Conservation (phyloP, 2,329 filamentous ascomycete species). For the Gaeumannomyces tritici region DNA sequence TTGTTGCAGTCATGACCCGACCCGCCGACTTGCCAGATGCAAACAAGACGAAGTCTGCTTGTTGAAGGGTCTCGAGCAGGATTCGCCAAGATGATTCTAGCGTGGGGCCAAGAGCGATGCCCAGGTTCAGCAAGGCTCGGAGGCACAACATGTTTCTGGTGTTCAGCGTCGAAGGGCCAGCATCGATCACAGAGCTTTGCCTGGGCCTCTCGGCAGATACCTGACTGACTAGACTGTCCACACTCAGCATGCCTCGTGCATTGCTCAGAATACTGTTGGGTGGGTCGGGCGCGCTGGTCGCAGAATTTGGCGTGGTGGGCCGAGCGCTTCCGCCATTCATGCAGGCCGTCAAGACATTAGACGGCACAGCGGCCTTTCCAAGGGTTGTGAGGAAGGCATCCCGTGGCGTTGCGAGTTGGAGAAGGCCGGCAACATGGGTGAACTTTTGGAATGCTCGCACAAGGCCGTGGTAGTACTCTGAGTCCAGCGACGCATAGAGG, state of each 20-base stretch:
- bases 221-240: slow-evolving; percentile 58
- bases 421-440: slow-evolving; percentile 83
- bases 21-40: slow-evolving; percentile 47
- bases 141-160: slow-evolving; percentile 86
- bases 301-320: slow-evolving; percentile 31
- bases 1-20: slow-evolving; percentile 36
- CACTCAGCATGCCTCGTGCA: slow-evolving; percentile 61
- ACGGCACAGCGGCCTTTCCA: slow-evolving; percentile 84
- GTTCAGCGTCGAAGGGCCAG: slow-evolving; percentile 51
- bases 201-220: slow-evolving; percentile 49
- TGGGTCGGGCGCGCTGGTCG: slow-evolving; percentile 31
- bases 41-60: slow-evolving; percentile 81
- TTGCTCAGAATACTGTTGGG: slow-evolving; percentile 56
- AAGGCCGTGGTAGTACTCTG: slow-evolving; percentile 85
- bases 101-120: slow-evolving; percentile 87
- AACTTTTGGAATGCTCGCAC: slow-evolving; percentile 93
- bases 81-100: slow-evolving; percentile 82
- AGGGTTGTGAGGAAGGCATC: slow-evolving; percentile 93
- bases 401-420: slow-evolving; percentile 74
- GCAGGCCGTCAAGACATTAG: slow-evolving; percentile 59
- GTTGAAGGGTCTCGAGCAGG: slow-evolving; percentile 81
- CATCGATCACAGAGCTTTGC: slow-evolving; percentile 51
- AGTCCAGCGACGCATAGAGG: slow-evolving; percentile 81
- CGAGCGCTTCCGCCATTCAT: slow-evolving; percentile 36
- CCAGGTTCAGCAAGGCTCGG: slow-evolving; percentile 84